Conservation (phyloP, 176 grass and related monocot genomes). For the Carex parvula region DNA sequence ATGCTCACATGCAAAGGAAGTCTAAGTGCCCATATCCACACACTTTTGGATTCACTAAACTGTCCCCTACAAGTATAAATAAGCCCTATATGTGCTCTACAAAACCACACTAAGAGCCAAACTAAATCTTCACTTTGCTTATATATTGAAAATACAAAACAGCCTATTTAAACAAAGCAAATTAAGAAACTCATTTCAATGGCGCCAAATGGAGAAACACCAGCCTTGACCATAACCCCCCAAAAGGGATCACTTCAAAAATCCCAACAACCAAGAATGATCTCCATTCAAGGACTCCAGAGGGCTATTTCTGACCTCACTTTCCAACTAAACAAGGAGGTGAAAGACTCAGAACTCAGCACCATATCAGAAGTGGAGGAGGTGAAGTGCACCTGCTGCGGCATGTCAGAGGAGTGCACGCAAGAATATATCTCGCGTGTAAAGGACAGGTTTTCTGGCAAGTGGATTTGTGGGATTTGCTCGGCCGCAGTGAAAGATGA, state of each 20-base stretch:
- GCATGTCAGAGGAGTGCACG: conserved; percentile 86
- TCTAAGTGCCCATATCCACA: conserved; percentile 19
- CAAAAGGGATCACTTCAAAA: neutral
- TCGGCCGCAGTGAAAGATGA: conserved; percentile 59
- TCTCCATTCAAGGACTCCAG: conserved; percentile 89
- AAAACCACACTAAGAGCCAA: conserved; percentile 21
- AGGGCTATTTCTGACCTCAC: conserved; percentile 76
- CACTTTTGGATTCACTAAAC: conserved; percentile 23
- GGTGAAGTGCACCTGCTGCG: conserved; percentile 79
- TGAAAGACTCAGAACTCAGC: conserved; percentile 32
- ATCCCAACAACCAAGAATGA: conserved; percentile 39
- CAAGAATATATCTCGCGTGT: conserved; percentile 63
- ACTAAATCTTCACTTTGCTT: conserved; percentile 1
- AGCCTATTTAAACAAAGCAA: neutral
- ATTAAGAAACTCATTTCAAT: conserved; percentile 20
- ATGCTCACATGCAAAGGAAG: conserved; percentile 44
- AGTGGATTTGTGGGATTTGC: conserved; percentile 82
- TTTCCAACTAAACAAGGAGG: conserved; percentile 51
- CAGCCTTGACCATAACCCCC: conserved; percentile 13
- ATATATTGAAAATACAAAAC: neutral
- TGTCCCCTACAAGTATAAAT: conserved; percentile 28
- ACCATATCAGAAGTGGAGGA: conserved; percentile 58
- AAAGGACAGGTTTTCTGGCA: conserved; percentile 61
- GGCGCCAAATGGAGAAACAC: conserved; percentile 61
- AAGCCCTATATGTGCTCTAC: conserved; percentile 12